Conservation (phyloP, 1,284 basidiomycete genomes). For the Apiotrichum mycotoxinovorans region DNA sequence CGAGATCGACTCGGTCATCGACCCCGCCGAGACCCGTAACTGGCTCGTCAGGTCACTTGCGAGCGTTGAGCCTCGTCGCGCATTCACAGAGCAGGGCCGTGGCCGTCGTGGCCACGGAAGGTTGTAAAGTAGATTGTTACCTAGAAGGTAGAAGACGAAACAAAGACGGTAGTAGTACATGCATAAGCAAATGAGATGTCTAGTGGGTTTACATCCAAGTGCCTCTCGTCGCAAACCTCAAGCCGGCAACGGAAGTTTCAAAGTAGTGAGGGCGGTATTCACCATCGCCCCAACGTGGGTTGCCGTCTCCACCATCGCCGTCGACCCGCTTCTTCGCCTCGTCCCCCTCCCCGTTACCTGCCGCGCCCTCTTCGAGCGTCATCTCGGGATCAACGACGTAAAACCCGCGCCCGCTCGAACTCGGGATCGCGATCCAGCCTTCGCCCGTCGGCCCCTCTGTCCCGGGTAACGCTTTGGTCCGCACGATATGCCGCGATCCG, state of each 20-base stretch:
- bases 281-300: neutral
- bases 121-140: neutral
- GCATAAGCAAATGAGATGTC: neutral
- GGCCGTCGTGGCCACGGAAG: neutral
- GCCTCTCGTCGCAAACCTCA: neutral
- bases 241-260: neutral
- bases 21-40: constrained; percentile 21
- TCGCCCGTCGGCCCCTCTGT: neutral
- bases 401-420: neutral
- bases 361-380: neutral
- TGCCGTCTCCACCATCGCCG: neutral
- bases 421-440: neutral
- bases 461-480: neutral
- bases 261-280: neutral
- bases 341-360: neutral
- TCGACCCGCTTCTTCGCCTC: neutral
- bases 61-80: constrained; percentile 8
- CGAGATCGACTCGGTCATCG: constrained; percentile 21
- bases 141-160: too few species aligned
- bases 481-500: neutral
- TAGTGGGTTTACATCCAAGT: neutral
- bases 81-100: neutral
- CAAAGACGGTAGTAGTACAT: neutral
- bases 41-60: constrained; percentile 17
- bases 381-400: neutral